These are phyloP conservation scores for Sedum album DNA, from an alignment of 164 flowering plant species.

Conservation along the genomic window DNA sequence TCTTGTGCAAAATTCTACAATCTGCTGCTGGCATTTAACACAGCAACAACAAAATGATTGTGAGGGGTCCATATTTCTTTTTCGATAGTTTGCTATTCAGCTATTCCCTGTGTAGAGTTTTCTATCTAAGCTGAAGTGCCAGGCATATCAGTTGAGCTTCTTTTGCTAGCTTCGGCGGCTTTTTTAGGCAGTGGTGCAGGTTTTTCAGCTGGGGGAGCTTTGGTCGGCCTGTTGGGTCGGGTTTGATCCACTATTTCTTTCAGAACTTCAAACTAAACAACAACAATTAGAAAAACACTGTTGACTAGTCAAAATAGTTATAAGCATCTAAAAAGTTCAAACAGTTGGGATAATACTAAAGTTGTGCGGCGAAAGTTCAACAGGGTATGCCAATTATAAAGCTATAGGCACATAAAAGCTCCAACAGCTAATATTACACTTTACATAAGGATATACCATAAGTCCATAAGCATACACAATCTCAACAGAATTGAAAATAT, in stretches of 20 bases:
- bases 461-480: background rate
- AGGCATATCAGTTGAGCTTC: background rate
- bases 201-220: background rate
- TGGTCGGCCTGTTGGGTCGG: conserved; percentile 6
- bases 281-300: background rate
- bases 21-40: background rate
- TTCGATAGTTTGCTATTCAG: background rate
- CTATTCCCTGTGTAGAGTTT: background rate
- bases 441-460: background rate
- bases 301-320: background rate
- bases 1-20: background rate
- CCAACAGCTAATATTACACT: background rate
- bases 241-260: conserved; percentile 1
- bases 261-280: background rate
- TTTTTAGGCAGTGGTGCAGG: background rate
- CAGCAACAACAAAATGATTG: background rate
- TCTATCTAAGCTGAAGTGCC: background rate
- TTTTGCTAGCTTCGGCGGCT: background rate
- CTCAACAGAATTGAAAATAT: too few species aligned
- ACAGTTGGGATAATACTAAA: background rate
- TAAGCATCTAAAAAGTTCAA: background rate
- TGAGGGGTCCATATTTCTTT: background rate
- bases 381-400: background rate
- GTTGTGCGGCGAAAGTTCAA: background rate
- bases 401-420: background rate